Base-by-base conservation (phyloP, 2,329 filamentous ascomycete genomes). In the Celoporthe dispersa region DNA sequence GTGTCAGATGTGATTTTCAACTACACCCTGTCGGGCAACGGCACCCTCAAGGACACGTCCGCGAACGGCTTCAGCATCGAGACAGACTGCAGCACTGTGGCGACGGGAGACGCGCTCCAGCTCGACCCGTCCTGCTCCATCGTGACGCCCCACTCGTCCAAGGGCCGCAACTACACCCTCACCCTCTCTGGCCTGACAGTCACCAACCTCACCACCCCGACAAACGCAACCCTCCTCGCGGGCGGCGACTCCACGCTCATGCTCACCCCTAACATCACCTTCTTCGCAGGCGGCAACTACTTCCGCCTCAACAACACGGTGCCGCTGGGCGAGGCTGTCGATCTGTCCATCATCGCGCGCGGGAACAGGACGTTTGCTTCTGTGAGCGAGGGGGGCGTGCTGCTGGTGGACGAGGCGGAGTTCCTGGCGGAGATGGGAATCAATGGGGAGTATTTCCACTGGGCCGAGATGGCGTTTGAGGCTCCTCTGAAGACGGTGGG, bases 91-190 rank as follows among this genome's bases (percentile, higher is more conserved):
- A 67, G 71, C 1, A 67, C 19, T 1, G n/a, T 33, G 2, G 37
- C n/a, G 6, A 41, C 25, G 11, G 55, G 79, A 35, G 75, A 74
- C 0, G 76, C 78, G 5, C 69, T 84, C 3, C 55, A 72, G 1
- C 73, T 85, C 28, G 74, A 75, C 4, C 70, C 77, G 0, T 71
- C 76, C 0, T 88, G 86, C 73, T 76, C 77, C 3, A 69, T 87
- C 1, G 76, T 70, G 1, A 87, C 85, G 0, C 85, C 85, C 0
- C 75, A 87, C 11, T 76, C 77, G 0, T 85, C 84, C 44, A 90
- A 89, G 75, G 87, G 87, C 2, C 80, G 85, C 69, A 81, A 88
- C 74, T 89, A 89, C 75, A 87, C 84, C 0, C 80, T 90, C 1
- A 80, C 82, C 0, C 79, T 89, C 19, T 77, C 79, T 0, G 55